These are phyloP conservation scores for Kalanchoe fedtschenkoi DNA, from an alignment of 164 flowering plant species.

Conservation along the genomic window DNA sequence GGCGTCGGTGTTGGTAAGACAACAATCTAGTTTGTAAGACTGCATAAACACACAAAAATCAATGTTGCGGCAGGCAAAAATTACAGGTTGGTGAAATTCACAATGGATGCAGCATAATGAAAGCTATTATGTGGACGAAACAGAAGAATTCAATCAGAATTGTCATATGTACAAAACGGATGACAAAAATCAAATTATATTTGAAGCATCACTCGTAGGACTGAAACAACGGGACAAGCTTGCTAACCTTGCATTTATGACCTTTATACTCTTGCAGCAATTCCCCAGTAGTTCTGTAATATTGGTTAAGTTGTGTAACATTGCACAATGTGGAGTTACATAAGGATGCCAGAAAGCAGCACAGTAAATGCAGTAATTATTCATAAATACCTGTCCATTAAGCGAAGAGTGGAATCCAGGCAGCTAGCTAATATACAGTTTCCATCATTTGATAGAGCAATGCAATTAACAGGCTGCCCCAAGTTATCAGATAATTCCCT, in stretches of 20 bases:
- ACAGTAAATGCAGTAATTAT: background rate
- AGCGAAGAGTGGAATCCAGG: constrained; percentile 84
- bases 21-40: constrained; percentile 94
- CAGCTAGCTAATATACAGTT: constrained; percentile 88
- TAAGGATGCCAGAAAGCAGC: background rate
- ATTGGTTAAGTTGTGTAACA: constrained; percentile 6
- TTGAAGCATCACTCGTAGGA: background rate
- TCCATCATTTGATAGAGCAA: constrained; percentile 85
- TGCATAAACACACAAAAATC: constrained; percentile 13
- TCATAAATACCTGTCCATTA: constrained; percentile 62
- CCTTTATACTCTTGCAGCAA: constrained; percentile 88
- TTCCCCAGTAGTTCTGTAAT: constrained; percentile 69
- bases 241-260: constrained; percentile 87
- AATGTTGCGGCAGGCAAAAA: background rate
- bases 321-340: background rate
- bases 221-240: background rate
- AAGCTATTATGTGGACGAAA: background rate
- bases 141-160: background rate
- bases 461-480: constrained; percentile 94
- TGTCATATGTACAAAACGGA: background rate
- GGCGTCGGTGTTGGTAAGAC: constrained; percentile 87
- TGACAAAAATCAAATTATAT: background rate
- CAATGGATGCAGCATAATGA: background rate
- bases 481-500: constrained; percentile 76
- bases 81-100: background rate